Evolutionary conservation across 768 basidiomycete species (phyloP), one percentile per base, ranked within the genome.

Genomic region (Kwoniella sp.): DNA sequence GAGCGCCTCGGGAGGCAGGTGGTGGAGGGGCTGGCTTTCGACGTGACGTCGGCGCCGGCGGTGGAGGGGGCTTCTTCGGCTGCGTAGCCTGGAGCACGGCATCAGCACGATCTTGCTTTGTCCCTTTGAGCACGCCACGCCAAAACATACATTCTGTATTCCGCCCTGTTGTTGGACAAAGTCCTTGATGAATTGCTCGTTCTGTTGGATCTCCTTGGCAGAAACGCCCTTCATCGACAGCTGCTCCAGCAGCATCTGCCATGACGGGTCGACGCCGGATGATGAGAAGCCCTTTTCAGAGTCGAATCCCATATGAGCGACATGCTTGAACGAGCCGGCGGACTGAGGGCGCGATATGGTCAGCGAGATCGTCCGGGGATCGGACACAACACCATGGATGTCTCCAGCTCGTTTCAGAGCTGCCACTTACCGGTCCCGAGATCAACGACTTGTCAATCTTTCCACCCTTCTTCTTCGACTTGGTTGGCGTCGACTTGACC

Each of bases 291-390:
- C 93, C 22, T 83, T 81, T 59, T 93, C 84, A 0, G 81, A 72
- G 64, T 95, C 88, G 72, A 86, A 95, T 11, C 91, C 92, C 87
- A 99, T 93, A 70, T 96, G 92, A 0, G 87, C 89, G 37, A 95
- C 80, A 67, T 96, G 92, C 51, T 82, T 80, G 77, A 96, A 96
- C 1, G 77, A 72, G 3, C 83, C 81, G 2, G 69, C 69, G 28
- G 70, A 72, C 71, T 74, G 43, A 0, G 15, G 10, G 34, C 29
- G 41, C 36, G 29, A 22, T 10, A 45, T 45, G 3, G n/a, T 45
- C 22, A 29, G 44, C 25, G 3, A 12, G 1, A 10, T 10, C 15
- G 12, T 2, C 29, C 1, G 43, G 25, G n/a, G n/a, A n/a, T n/a
- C n/a, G n/a, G n/a, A n/a, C n/a, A n/a, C n/a, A 6, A 27, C 8